These are phyloP conservation scores for Clarireedia paspali DNA, from an alignment of 2,329 filamentous ascomycete genomes.

Conservation along the genomic window DNA sequence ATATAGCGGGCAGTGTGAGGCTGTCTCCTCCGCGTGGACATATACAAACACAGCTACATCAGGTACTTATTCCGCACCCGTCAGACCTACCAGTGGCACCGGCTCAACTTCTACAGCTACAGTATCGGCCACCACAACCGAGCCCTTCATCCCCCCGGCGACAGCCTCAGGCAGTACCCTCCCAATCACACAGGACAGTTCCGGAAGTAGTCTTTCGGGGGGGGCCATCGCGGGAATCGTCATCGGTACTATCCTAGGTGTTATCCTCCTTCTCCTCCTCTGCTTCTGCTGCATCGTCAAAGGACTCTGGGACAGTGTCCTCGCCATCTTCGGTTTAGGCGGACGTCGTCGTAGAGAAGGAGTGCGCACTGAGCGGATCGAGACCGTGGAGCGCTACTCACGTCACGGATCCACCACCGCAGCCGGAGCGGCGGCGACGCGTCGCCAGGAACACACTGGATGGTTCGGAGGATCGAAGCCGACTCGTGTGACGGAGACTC, in stretches of 20 bases:
- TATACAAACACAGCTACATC: conserved; percentile 31
- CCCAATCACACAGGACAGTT: conserved; percentile 13
- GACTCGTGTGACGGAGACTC: conserved; percentile 34
- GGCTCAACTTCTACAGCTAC: conserved; percentile 44
- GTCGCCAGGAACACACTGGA: conserved; percentile 33
- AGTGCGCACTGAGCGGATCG: conserved; percentile 40
- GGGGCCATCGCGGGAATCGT: conserved; percentile 78
- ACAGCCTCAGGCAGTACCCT: conserved; percentile 38
- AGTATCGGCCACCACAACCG: conserved; percentile 40
- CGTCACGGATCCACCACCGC: conserved; percentile 36
- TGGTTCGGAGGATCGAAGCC: conserved; percentile 48
- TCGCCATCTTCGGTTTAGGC: conserved; percentile 54
- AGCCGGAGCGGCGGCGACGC: conserved; percentile 13
- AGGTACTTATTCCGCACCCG: conserved; percentile 32
- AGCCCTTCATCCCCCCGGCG: conserved; percentile 43
- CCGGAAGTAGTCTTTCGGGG: conserved; percentile 44
- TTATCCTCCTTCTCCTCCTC: conserved; percentile 58
- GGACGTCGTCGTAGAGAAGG: conserved; percentile 38
- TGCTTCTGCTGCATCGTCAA: conserved; percentile 68
- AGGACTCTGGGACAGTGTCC: conserved; percentile 50
- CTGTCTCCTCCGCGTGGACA: conserved; percentile 22
- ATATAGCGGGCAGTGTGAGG: conserved; percentile 16
- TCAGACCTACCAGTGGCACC: conserved; percentile 44
- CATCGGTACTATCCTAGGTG: conserved; percentile 61
- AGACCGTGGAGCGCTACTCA: conserved; percentile 53